Evolutionary conservation across 2,329 filamentous ascomycete species (phyloP).

Genomic region (Hypoxylon sp.): DNA sequence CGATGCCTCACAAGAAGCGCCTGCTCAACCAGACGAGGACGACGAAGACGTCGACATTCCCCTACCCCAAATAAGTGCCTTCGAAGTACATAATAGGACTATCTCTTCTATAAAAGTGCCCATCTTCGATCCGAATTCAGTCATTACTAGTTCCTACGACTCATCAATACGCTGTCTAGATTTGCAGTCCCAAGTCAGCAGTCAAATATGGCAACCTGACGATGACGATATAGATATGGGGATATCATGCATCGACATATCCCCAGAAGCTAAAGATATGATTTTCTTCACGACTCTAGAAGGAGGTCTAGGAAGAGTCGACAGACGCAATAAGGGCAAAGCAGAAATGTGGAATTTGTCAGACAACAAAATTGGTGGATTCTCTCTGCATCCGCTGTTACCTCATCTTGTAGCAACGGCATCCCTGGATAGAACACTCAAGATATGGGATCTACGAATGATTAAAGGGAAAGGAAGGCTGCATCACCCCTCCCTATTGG

Average conservation of each 20-base stretch:
- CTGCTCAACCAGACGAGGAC: slow-evolving; percentile 70
- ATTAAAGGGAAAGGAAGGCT: slow-evolving; percentile 74
- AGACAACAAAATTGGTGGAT: slow-evolving; percentile 96
- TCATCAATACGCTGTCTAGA: slow-evolving; percentile 91
- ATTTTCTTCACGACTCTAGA: slow-evolving; percentile 91
- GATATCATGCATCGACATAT: slow-evolving; percentile 87
- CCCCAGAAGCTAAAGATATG: slow-evolving; percentile 76
- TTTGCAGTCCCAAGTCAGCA: slow-evolving; percentile 81
- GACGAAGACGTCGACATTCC: slow-evolving; percentile 77
- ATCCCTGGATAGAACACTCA: slow-evolving; percentile 88
- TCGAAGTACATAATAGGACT: slow-evolving; percentile 91
- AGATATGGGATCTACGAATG: slow-evolving; percentile 88
- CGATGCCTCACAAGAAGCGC: slow-evolving; percentile 81
- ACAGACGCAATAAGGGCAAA: slow-evolving; percentile 74
- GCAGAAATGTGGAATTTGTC: slow-evolving; percentile 81
- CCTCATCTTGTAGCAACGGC: slow-evolving; percentile 90
- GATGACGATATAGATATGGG: slow-evolving; percentile 80
- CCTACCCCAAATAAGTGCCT: slow-evolving; percentile 85
- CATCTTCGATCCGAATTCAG: slow-evolving; percentile 77
- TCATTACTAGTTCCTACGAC: slow-evolving; percentile 93
- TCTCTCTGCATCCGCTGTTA: slow-evolving; percentile 83
- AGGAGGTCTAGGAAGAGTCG: slow-evolving; percentile 84
- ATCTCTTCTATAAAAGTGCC: slow-evolving; percentile 88
- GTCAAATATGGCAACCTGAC: slow-evolving; percentile 83
- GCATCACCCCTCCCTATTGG: slow-evolving; percentile 77